Conservation (phyloP, 2,329 filamentous ascomycete genomes). For the Sordariomycetes sp. region DNA sequence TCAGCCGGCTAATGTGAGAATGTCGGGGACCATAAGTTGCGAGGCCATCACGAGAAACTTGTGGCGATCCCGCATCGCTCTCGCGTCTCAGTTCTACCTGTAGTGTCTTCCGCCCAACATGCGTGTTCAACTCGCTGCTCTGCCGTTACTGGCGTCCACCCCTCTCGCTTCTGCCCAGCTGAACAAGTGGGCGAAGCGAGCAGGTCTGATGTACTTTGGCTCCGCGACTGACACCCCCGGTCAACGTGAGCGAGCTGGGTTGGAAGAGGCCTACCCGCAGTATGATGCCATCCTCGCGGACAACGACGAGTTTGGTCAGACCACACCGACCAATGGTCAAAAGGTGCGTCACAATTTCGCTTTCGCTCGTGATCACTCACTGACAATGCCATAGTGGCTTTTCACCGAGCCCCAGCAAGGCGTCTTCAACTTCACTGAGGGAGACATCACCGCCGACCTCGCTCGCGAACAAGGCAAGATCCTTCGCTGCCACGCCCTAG, state of each 20-base stretch:
- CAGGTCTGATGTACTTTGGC: constrained; percentile 51
- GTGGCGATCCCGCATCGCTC: neutral
- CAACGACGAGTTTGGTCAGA: constrained; percentile 48
- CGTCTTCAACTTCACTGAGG: constrained; percentile 52
- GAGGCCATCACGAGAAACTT: neutral
- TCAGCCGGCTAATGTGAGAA: neutral
- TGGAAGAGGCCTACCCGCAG: constrained; percentile 36
- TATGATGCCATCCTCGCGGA: constrained; percentile 47
- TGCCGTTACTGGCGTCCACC: constrained; percentile 17
- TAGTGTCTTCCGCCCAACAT: constrained; percentile 11
- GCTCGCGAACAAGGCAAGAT: constrained; percentile 31
- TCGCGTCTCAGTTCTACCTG: neutral
- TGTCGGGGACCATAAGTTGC: neutral
- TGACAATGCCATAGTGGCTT: constrained; percentile 45
- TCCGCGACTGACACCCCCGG: constrained; percentile 46
- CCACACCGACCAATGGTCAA: constrained; percentile 51
- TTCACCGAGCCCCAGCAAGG: constrained; percentile 48
- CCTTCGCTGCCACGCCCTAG: constrained; percentile 52
- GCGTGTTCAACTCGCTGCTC: neutral
- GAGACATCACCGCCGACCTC: constrained; percentile 37
- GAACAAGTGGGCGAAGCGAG: constrained; percentile 37
- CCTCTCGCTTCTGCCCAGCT: constrained; percentile 27
- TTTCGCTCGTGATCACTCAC: neutral
- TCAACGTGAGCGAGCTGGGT: constrained; percentile 30
- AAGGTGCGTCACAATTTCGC: constrained; percentile 20